A percentile compares a stretch with the other conserved stretches of the same genome.
Evolutionary conservation across 139 green algal species (phyloP).

Genomic region (Microglena sp.): DNA sequence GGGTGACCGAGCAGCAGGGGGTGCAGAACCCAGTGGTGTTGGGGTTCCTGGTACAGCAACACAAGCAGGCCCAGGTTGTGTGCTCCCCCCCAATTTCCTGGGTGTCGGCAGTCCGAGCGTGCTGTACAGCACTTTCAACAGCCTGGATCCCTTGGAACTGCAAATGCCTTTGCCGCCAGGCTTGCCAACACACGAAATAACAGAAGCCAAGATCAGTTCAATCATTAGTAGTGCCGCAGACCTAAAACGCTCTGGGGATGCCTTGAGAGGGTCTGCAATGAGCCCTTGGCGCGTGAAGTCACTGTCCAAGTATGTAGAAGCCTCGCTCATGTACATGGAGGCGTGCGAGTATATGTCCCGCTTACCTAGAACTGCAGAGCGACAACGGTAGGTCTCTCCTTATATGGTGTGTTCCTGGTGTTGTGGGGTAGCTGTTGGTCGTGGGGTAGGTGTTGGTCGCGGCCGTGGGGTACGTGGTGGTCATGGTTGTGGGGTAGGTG

Average conservation of each 20-base stretch:
- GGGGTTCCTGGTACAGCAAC: too few relatives aligned
- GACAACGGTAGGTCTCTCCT: not conserved
- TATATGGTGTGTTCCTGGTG: not conserved
- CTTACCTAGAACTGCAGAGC: not conserved
- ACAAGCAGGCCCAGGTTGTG: too few relatives aligned
- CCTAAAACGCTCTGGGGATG: conserved; percentile 1
- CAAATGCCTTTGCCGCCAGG: conserved; percentile 1
- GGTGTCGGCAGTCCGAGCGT: too few relatives aligned
- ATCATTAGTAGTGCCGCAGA: not conserved
- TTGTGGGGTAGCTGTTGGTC: not conserved
- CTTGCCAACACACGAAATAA: not conserved
- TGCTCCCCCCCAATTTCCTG: too few relatives aligned
- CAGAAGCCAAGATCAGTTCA: not conserved
- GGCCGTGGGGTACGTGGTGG: not conserved
- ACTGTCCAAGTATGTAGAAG: conserved; percentile 13
- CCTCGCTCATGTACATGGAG: conserved; percentile 23
- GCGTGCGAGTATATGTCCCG: conserved; percentile 17
- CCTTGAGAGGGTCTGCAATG: not conserved
- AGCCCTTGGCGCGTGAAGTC: conserved; percentile 10
- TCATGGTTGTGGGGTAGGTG: not conserved
- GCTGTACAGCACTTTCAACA: too few relatives aligned
- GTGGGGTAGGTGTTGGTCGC: not conserved
- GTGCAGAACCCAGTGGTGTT: too few relatives aligned
- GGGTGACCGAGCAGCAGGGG: too few relatives aligned
- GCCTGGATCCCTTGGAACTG: conserved; percentile 17